These are phyloP conservation scores for Cryptococcus deneoformans DNA, from an alignment of 1,284 basidiomycete genomes.

Conservation along the genomic window DNA sequence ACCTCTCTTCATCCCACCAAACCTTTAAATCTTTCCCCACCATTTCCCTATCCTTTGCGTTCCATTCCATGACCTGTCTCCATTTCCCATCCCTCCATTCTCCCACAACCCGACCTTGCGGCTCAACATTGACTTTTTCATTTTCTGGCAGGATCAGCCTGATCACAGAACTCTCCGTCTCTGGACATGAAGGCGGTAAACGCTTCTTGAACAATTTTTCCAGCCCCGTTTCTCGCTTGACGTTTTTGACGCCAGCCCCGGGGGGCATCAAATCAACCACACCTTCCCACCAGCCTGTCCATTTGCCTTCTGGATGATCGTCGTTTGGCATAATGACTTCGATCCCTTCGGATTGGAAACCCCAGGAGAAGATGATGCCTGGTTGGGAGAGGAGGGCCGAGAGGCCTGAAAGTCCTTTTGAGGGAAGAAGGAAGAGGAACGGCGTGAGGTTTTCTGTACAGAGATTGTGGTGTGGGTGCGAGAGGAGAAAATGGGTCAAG, in stretches of 20 bases:
- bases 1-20: slow-evolving; percentile 51
- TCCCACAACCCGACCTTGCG: slow-evolving; percentile 1
- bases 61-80: slow-evolving; percentile 33
- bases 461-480: slow-evolving; percentile 72
- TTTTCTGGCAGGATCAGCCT: slow-evolving; percentile 30
- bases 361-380: slow-evolving; percentile 80
- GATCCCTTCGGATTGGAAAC: slow-evolving; percentile 57
- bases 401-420: slow-evolving; percentile 83
- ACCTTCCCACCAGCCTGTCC: slow-evolving; percentile 70
- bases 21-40: slow-evolving; percentile 37
- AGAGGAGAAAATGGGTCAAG: slow-evolving; percentile 49
- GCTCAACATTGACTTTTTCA: slow-evolving; percentile 12
- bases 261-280: slow-evolving; percentile 72
- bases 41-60: slow-evolving; percentile 18
- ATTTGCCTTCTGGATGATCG: slow-evolving; percentile 50
- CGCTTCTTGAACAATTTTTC: slow-evolving; percentile 66
- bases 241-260: slow-evolving; percentile 46
- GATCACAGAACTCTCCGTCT: slow-evolving; percentile 55
- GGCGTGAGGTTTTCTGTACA: slow-evolving; percentile 98
- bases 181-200: slow-evolving; percentile 58
- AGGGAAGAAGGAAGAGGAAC: slow-evolving; percentile 90
- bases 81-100: slow-evolving; percentile 33
- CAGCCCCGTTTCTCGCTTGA: slow-evolving; percentile 72
- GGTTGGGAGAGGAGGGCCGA: slow-evolving; percentile 82
- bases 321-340: slow-evolving; percentile 41